Evolutionary conservation across 1,284 basidiomycete species (phyloP), one percentile per base, ranked within the genome.

Genomic region (Coriolopsis trogii): DNA sequence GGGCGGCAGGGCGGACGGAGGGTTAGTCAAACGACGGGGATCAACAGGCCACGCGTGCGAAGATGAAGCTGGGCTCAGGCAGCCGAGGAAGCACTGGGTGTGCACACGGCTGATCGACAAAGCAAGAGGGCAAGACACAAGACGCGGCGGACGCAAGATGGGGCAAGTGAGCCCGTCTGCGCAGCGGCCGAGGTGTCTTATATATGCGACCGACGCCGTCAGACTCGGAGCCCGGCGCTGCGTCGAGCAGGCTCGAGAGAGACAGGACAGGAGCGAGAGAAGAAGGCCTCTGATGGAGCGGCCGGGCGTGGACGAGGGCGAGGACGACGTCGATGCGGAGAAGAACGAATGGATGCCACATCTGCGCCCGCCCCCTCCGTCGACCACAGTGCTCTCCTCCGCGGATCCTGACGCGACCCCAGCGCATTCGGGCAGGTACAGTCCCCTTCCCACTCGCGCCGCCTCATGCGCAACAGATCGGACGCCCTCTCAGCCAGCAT

Each of bases 321-420:
- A 30, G 16, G 23, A 23, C 18, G 26, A 10, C 41, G 29, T 16
- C n/a, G 18, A 13, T 12, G 20, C 8, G 41, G 25, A 23, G 41
- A 33, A 33, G 29, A 30, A 33, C 18, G 40, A 20, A 41, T 15
- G 16, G 25, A 29, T 29, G 41, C n/a, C 45, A 12, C 26, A 24
- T 10, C 21, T 40, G 28, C 38, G 46, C 46, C 42, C 24, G 37
- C 33, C 13, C 25, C 36, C 21, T 31, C 46, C 53, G 56, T 53
- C 53, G 56, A 58, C 55, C 56, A 33, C 38, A 49, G 45, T 46
- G 30, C 42, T 25, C 13, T 30, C 36, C 21, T 31, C 46, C 53
- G 56, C 56, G 56, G 56, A 58, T 58, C 56, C 53, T 37, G 36
- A 24, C 50, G 30, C 43, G 56, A 53, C n/a, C 39, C 31, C 25